Conservation (phyloP, 1,284 basidiomycete genomes). For the Meira miltonrushii region DNA sequence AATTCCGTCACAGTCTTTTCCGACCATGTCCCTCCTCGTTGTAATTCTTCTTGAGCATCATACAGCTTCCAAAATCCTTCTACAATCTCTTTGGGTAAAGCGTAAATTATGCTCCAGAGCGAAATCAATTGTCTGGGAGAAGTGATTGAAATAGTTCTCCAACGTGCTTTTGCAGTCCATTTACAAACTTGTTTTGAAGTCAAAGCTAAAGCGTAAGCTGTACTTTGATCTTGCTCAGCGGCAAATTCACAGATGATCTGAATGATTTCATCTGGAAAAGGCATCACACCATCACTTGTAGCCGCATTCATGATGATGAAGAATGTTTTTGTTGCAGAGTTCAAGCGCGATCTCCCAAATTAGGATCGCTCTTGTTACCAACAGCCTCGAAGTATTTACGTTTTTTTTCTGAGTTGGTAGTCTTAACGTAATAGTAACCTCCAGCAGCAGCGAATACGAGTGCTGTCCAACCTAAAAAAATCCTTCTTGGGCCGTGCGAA, state of each 20-base stretch:
- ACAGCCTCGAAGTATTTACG: neutral
- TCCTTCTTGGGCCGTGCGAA: neutral
- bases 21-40: too few relatives aligned
- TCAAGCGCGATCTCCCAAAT: neutral
- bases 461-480: slow-evolving; percentile 4
- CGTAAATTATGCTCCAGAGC: neutral
- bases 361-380: neutral
- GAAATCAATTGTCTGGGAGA: neutral
- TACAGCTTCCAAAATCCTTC: neutral
- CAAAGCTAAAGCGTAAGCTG: slow-evolving; percentile 4
- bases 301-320: neutral
- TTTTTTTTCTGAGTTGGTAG: slow-evolving; percentile 2
- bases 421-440: slow-evolving; percentile 2
- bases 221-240: slow-evolving; percentile 3
- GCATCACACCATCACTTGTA: neutral
- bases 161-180: slow-evolving; percentile 4
- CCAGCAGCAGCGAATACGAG: slow-evolving; percentile 1
- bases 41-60: too few relatives aligned
- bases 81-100: neutral
- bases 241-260: neutral
- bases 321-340: neutral
- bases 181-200: neutral
- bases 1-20: too few relatives aligned
- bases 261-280: slow-evolving; percentile 3
- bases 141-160: neutral